Percentiles rank a stretch among this genome's conserved stretches.
phyloP scores from a whole-genome alignment of 140 eudicot genomes.

The Oenanthe javanica region DNA sequence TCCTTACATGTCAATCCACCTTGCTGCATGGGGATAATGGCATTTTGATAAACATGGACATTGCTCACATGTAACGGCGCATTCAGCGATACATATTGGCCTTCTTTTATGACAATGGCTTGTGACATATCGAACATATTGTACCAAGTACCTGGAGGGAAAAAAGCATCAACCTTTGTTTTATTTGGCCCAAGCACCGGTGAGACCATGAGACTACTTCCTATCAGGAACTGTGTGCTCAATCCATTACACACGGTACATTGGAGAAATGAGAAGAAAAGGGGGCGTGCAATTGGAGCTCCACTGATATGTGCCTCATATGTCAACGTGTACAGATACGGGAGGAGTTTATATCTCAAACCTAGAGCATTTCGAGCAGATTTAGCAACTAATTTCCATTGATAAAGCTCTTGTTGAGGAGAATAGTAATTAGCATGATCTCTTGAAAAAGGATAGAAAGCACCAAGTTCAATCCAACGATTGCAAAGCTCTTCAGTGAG shows the following conservation, averaged over 20 bases:
- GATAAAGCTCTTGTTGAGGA: constrained; percentile 3
- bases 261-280: not conserved
- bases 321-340: not conserved
- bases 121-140: not conserved
- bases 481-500: constrained; percentile 3
- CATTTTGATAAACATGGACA: constrained; percentile 4
- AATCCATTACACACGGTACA: not conserved
- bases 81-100: not conserved
- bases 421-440: constrained; percentile 3
- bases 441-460: not conserved
- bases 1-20: not conserved
- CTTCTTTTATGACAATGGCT: not conserved
- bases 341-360: constrained; percentile 1
- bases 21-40: not conserved
- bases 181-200: not conserved
- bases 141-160: not conserved
- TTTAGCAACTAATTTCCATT: not conserved
- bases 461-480: constrained; percentile 4
- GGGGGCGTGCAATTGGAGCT: not conserved
- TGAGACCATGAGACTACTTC: constrained; percentile 1
- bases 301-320: not conserved
- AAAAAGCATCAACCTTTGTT: constrained; percentile 3
- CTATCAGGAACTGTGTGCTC: constrained; percentile 1
- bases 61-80: not conserved
- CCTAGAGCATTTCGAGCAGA: constrained; percentile 6